phyloP scores from a whole-genome alignment of 1,284 basidiomycete species.

The Bjerkandera adusta region DNA sequence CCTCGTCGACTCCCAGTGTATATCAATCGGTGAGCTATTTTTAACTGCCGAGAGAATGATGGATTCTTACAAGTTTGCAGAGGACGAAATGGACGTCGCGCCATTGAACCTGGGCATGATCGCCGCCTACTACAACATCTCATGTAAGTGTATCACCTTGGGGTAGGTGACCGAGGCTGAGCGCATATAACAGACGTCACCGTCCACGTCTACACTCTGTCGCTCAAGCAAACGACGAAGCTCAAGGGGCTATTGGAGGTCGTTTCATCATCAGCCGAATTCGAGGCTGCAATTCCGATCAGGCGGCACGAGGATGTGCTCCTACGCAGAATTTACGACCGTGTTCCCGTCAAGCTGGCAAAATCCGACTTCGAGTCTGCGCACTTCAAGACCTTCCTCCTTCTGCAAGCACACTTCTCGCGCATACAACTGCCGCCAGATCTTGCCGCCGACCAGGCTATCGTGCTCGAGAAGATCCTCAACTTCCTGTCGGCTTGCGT shows the following conservation, averaged over 20 bases:
- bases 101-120: slow-evolving; percentile 96
- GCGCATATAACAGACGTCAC: slow-evolving; percentile 69
- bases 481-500: slow-evolving; percentile 92
- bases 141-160: slow-evolving; percentile 49
- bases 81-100: slow-evolving; percentile 92
- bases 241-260: slow-evolving; percentile 96
- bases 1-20: slow-evolving; percentile 93
- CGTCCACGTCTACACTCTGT: slow-evolving; percentile 95
- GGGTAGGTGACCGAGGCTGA: slow-evolving; percentile 12
- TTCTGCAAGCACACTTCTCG: slow-evolving; percentile 96
- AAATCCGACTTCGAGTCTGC: slow-evolving; percentile 86
- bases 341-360: slow-evolving; percentile 95
- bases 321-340: slow-evolving; percentile 89
- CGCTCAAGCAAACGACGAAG: slow-evolving; percentile 96
- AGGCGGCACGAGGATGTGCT: slow-evolving; percentile 87
- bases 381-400: slow-evolving; percentile 97
- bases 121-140: slow-evolving; percentile 91
- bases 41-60: background rate
- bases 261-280: slow-evolving; percentile 94
- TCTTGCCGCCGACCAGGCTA: slow-evolving; percentile 86
- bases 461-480: slow-evolving; percentile 88
- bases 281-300: slow-evolving; percentile 93
- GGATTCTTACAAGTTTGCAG: slow-evolving; percentile 36
- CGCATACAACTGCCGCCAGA: slow-evolving; percentile 90
- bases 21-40: slow-evolving; percentile 72